A percentile compares a stretch with the other conserved stretches of the same genome.
Evolutionary conservation across 2,329 filamentous ascomycete genomes (phyloP).

Genomic region (Exophiala xenobiotica): DNA sequence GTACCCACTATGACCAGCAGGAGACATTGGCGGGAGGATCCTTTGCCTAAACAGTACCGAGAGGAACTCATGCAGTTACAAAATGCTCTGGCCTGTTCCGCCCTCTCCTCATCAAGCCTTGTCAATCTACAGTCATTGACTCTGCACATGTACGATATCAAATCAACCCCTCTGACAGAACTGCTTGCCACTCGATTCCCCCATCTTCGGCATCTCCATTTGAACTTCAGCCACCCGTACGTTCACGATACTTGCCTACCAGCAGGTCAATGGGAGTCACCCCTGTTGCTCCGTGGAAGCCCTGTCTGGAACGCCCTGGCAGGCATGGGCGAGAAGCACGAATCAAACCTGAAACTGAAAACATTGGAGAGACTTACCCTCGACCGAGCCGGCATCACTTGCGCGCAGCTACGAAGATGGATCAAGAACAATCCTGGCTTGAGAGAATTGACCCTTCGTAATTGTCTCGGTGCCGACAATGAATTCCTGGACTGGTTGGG

Average conservation of each 20-base stretch:
- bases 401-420: conserved; percentile 37
- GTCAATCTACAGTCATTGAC: conserved; percentile 21
- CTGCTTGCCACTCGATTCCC: conserved; percentile 35
- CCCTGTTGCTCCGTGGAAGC: conserved; percentile 24
- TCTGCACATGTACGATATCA: conserved; percentile 31
- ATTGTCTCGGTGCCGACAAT: conserved; percentile 36
- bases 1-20: background rate
- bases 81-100: conserved; percentile 18
- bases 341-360: conserved; percentile 26
- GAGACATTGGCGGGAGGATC: conserved; percentile 13
- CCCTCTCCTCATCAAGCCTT: conserved; percentile 12
- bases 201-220: conserved; percentile 35
- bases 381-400: conserved; percentile 38
- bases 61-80: conserved; percentile 22
- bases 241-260: conserved; percentile 35
- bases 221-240: conserved; percentile 39
- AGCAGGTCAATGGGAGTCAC: conserved; percentile 34
- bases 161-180: conserved; percentile 35
- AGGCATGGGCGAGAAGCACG: conserved; percentile 32
- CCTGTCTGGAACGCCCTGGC: conserved; percentile 37
- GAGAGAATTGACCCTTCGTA: conserved; percentile 34
- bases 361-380: conserved; percentile 35
- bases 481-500: conserved; percentile 40
- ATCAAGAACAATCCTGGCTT: conserved; percentile 35
- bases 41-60: conserved; percentile 11